Evolutionary conservation across 129 eudicot species (phyloP), one percentile per base, ranked within the genome.

Genomic region (Ambrosia artemisiifolia): DNA sequence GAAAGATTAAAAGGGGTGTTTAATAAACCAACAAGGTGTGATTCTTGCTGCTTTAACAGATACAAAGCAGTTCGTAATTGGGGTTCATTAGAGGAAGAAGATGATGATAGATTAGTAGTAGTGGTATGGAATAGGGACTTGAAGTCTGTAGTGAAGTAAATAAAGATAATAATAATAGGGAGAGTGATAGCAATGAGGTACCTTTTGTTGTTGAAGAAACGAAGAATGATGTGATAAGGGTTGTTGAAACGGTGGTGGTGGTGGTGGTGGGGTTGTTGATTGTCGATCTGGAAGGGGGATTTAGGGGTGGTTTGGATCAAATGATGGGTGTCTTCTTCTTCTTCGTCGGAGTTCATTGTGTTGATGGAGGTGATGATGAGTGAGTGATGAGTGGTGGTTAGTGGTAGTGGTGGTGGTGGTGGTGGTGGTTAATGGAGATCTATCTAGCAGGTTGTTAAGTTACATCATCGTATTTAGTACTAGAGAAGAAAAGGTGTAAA

Each of bases 241-340:
- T 24, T 24, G 28, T 24, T 28, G 35, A 19, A 47, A 32, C 56
- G 62, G 28, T 38, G 33, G 47, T 16, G 65, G 3, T n/a, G n/a
- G n/a, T 60, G 78, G 12, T 5, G 17, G 6, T 11, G 53, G 80
- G 51, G 48, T 32, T 53, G 65, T 63, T 50, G 48, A n/a, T 77
- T 80, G 24, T 82, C 95, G 56, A 94, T 82, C 54, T 84, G 85
- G 82, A 94, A 88, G 20, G 91, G 44, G 18, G 74, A 62, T 44
- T 83, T 75, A 17, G 69, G 68, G 19, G 46, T 40, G 38, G 75
- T 85, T 47, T 51, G 62, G 51, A 94, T 86, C 35, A 94, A 80
- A 70, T 83, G 78, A 43, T 71, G 80, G 32, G 75, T 84, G 71
- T 93, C 95, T n/a, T 88, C 98, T 75, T 88, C 98, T 72, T 94